Percentiles rank a stretch among this genome's conserved stretches.
Evolutionary conservation across 202 grass and related monocot species (phyloP).

Genomic region (Elaeis oleifera): DNA sequence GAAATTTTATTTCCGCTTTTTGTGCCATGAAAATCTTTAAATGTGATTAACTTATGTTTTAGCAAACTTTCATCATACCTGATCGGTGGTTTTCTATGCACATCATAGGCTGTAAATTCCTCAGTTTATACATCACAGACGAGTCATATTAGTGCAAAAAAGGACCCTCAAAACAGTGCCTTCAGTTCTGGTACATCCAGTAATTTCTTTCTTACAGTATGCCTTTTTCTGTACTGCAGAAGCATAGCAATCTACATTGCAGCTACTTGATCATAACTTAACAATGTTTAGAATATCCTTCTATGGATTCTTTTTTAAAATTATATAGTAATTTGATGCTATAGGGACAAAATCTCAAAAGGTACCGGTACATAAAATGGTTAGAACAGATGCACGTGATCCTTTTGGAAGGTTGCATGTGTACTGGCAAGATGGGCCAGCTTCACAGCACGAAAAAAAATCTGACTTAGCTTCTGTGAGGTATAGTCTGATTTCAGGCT

Average conservation of each 20-base stretch:
- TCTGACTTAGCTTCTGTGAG: conserved; percentile 73
- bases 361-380: conserved; percentile 65
- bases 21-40: too few species aligned
- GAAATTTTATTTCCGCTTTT: too few species aligned
- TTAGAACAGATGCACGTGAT: conserved; percentile 76
- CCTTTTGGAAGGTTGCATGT: conserved; percentile 87
- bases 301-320: too few species aligned
- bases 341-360: conserved; percentile 74
- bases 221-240: neutral
- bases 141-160: conserved; percentile 38
- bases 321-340: conserved; percentile 14
- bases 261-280: too few species aligned
- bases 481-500: conserved; percentile 32
- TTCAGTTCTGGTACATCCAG: conserved; percentile 38
- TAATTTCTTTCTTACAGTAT: neutral
- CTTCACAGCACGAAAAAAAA: conserved; percentile 73
- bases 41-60: too few species aligned
- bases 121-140: conserved; percentile 14
- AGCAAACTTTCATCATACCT: too few species aligned
- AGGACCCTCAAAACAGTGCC: conserved; percentile 35
- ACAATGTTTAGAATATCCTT: too few species aligned
- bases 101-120: conserved; percentile 42
- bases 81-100: conserved; percentile 12
- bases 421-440: conserved; percentile 62
- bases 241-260: neutral